Conservation (phyloP, 495 filamentous ascomycete species). For the Penicillium crystallinum region DNA sequence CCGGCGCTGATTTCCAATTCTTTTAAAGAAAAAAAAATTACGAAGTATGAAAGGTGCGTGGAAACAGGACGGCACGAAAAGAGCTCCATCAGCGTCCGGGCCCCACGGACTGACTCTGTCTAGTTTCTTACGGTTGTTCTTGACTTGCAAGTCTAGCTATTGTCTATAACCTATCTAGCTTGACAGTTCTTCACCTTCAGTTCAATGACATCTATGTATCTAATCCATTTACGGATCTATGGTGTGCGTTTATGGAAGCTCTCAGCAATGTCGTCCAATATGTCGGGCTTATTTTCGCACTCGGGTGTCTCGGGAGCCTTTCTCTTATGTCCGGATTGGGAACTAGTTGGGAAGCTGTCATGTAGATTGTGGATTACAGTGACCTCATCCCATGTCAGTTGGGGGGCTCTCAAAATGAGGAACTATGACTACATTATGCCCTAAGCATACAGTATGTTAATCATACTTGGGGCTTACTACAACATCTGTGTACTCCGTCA, state of each 20-base stretch:
- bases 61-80: slow-evolving; percentile 5
- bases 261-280: background rate
- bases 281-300: too few species aligned
- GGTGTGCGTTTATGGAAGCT: too few species aligned
- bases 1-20: slow-evolving; percentile 21
- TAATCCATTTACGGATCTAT: too few species aligned
- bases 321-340: background rate
- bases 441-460: too few species aligned
- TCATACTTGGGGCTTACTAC: too few species aligned
- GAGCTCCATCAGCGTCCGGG: too few species aligned
- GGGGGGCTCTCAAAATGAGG: background rate
- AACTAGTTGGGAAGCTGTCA: background rate
- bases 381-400: slow-evolving; percentile 11
- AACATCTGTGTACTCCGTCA: background rate
- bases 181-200: background rate
- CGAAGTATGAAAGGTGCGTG: background rate
- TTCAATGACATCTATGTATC: too few species aligned
- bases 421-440: background rate
- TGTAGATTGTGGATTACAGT: background rate
- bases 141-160: too few species aligned
- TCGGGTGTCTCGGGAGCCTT: slow-evolving; percentile 20
- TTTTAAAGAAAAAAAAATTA: slow-evolving; percentile 4
- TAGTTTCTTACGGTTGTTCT: background rate
- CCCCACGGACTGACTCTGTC: background rate
- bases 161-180: too few species aligned